phyloP scores from a whole-genome alignment of 2,329 filamentous ascomycete genomes.

The Neurospora sp. region DNA sequence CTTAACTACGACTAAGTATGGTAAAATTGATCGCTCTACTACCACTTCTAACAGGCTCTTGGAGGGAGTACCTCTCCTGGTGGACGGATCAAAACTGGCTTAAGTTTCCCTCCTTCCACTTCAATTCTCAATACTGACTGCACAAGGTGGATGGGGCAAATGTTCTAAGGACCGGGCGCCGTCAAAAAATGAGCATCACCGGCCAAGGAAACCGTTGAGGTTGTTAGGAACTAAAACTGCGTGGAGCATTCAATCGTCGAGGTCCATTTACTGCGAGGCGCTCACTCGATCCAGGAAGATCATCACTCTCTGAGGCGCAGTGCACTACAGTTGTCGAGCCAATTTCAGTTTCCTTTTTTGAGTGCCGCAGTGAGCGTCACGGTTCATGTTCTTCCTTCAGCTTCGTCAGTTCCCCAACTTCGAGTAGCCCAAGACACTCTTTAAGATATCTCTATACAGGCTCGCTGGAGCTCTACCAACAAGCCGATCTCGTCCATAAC shows the following conservation, averaged over 20 bases:
- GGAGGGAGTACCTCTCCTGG: background rate
- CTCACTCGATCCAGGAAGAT: background rate
- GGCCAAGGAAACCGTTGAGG: background rate
- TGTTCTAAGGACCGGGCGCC: background rate
- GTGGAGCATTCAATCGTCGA: slow-evolving; percentile 75
- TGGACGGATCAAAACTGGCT: background rate
- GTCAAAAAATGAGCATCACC: background rate
- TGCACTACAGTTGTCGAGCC: background rate
- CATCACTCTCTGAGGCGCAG: background rate
- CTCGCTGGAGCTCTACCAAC: background rate
- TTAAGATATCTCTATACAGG: background rate
- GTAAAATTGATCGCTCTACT: background rate
- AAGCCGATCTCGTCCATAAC: background rate
- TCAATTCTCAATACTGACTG: background rate
- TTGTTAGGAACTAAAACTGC: slow-evolving; percentile 83
- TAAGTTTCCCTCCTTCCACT: background rate
- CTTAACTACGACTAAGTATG: no score
- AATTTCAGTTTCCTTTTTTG: background rate
- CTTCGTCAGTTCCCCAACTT: no score
- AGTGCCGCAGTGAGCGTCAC: no score
- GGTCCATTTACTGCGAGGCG: background rate
- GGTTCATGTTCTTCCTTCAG: no score
- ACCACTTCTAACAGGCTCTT: background rate
- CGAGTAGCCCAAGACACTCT: background rate
- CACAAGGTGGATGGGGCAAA: background rate